Evolutionary conservation across 2,329 filamentous ascomycete species (phyloP).

Genomic region (Magnaporthiopsis rhizophila): DNA sequence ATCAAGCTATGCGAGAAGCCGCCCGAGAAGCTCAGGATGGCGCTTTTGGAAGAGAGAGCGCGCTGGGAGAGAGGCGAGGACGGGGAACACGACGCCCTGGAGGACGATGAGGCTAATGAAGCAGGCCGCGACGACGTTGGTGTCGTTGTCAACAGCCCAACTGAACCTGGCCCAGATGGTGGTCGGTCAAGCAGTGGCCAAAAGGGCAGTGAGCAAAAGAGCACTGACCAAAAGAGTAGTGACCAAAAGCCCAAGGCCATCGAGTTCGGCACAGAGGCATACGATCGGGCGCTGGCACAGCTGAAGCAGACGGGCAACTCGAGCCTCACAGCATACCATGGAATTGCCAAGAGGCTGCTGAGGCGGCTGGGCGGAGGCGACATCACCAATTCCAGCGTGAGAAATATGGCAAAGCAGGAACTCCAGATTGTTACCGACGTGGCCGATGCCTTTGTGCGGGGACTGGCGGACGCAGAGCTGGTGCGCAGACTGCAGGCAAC

Average conservation of each 20-base stretch:
- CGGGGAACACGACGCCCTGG: conserved; percentile 26
- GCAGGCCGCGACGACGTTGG: background rate
- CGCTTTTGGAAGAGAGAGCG: conserved; percentile 54
- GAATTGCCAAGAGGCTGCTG: conserved; percentile 39
- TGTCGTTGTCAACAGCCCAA: background rate
- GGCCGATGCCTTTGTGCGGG: conserved; percentile 44
- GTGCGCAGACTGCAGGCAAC: conserved; percentile 35
- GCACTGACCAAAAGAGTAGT: background rate
- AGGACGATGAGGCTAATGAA: conserved; percentile 22
- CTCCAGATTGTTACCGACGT: conserved; percentile 42
- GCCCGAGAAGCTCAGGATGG: conserved; percentile 47
- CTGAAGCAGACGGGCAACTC: conserved; percentile 35
- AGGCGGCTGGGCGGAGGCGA: conserved; percentile 33
- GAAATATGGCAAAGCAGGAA: conserved; percentile 24
- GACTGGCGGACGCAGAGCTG: conserved; percentile 40
- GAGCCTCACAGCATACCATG: conserved; percentile 38
- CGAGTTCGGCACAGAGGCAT: conserved; percentile 1
- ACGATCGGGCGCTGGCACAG: conserved; percentile 9
- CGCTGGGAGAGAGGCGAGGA: conserved; percentile 61
- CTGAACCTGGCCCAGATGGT: background rate
- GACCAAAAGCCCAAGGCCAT: conserved; percentile 11
- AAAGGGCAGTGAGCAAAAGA: conserved; percentile 7
- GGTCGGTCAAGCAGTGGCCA: background rate
- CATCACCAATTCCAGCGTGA: conserved; percentile 23
- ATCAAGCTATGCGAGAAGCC: conserved; percentile 78